Base-by-base conservation (phyloP, 345 rosid species). In the Corchorus olitorius region DNA sequence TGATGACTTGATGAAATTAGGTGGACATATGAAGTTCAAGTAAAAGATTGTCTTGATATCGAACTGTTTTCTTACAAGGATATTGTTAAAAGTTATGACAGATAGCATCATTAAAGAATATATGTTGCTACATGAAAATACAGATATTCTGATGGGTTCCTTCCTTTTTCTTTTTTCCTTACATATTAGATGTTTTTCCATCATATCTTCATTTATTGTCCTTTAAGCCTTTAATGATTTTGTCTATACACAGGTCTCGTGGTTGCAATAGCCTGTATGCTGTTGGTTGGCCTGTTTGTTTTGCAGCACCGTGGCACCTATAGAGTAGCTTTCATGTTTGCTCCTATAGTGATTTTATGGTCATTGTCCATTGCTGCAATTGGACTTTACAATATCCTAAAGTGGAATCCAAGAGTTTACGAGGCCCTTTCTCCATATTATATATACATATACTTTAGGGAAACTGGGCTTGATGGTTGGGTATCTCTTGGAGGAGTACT, bases 251-350 rank as follows among this genome's bases (percentile, higher is more conserved):
- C 87, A 96, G 99, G 98, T 80, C 79, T 88, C 81, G 87, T 90
- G 87, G 86, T 91, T 73, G 68, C 82, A 84, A 80, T 91, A 80
- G 89, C 94, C 56, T 85, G 93, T 65, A 74, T 83, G 64, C 77
- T 90, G 80, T 80, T 96, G 87, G 88, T 92, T 79, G 92, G 97
- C 69, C 95, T 92, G 75, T 96, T 96, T 74, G 92, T 94, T 86
- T 77, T 92, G 88, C 99, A 93, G 86, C 90, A 96, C 82, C 88
- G 83, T 48, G 98, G 99, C 64, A 92, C 90, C 61, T 84, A 90
- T 81, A 85, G 82, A 85, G 89, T 87, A 70, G 91, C 92, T 62
- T 89, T 90, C 80, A 43, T 88, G 71, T 93, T 96, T 85, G 77
- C 98, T 72, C 98, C 98, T 9, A 83, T 96, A 39, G 81, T 89